Evolutionary conservation across 768 basidiomycete genomes (phyloP), one percentile per base, ranked within the genome.

Genomic region (Amanita pseudoporphyria): DNA sequence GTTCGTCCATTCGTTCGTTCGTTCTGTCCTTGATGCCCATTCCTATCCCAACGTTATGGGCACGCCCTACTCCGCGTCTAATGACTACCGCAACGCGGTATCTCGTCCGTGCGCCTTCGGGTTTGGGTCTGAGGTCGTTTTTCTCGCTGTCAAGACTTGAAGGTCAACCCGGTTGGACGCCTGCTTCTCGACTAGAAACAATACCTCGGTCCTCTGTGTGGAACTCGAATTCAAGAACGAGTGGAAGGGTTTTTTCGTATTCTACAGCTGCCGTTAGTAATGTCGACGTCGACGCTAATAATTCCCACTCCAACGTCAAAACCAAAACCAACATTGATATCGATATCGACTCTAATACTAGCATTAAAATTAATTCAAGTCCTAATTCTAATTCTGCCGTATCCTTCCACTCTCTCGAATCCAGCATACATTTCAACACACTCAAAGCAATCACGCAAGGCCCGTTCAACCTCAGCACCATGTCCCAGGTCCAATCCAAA

Each of bases 401-500:
- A 2, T n/a, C 55, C 44, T 73, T 77, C 63, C 45, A 54, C 10
- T 56, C 65, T 10, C 60, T 81, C 18, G 54, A 69, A 21, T 69
- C 64, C 24, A 55, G 53, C 13, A 47, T 84, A 32, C 64, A 72
- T 26, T 46, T 52, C 7, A 43, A 62, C 3, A 74, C 78, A 0
- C 64, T 85, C 18, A 70, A 73, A 45, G 84, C 88, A 9, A 70
- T 92, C 40, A 81, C 74, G 2, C 58, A 66, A 33, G 65, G 63
- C 18, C 88, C 89, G 0, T 85, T 91, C 72, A 67, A 74, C 16
- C 75, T 88, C 52, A 71, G 63, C 6, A 68, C 71, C 42, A 90
- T 95, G 90, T 82, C 86, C 1, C 62, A 79, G 4, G 93, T 97
- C 2, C 94, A 96, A 63, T 76, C 79, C 7, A 74, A 81, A 46